Percentiles rank a stretch among this genome's conserved stretches.
These are phyloP conservation scores for Cokeromyces recurvatus DNA, from an alignment of 371 early-diverging fungal genomes.

Conservation along the genomic window DNA sequence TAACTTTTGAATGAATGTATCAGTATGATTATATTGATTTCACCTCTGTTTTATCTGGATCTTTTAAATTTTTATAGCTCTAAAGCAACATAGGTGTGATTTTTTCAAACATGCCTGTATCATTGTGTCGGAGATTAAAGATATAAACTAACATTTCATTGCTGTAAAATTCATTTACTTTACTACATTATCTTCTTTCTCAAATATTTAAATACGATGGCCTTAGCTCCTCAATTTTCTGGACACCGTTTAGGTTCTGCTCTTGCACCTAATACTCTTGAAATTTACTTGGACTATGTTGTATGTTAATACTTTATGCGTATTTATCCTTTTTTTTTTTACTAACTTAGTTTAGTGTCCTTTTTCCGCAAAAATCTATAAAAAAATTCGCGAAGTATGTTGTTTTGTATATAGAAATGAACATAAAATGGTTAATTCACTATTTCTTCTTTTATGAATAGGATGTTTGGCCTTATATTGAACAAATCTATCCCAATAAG, in stretches of 20 bases:
- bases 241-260: conserved; percentile 57
- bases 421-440: background rate
- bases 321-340: conserved; percentile 20
- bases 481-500: conserved; percentile 42
- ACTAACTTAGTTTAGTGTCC: conserved; percentile 40
- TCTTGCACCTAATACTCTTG: conserved; percentile 52
- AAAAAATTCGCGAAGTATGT: conserved; percentile 42
- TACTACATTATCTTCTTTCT: background rate
- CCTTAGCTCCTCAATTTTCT: conserved; percentile 45
- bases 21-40: too few species aligned
- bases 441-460: conserved; percentile 5
- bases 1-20: too few species aligned
- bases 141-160: too few species aligned
- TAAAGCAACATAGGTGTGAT: too few species aligned
- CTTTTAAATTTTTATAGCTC: too few species aligned
- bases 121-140: too few species aligned
- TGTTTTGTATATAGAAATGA: background rate
- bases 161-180: too few species aligned
- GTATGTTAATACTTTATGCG: conserved; percentile 31
- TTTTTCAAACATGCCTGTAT: too few species aligned
- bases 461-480: conserved; percentile 57
- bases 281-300: conserved; percentile 64
- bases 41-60: too few species aligned
- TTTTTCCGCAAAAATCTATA: conserved; percentile 58
- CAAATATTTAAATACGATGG: conserved; percentile 21